phyloP scores from a whole-genome alignment of 441 rosid species.

The Euphorbia schlechtendalii region DNA sequence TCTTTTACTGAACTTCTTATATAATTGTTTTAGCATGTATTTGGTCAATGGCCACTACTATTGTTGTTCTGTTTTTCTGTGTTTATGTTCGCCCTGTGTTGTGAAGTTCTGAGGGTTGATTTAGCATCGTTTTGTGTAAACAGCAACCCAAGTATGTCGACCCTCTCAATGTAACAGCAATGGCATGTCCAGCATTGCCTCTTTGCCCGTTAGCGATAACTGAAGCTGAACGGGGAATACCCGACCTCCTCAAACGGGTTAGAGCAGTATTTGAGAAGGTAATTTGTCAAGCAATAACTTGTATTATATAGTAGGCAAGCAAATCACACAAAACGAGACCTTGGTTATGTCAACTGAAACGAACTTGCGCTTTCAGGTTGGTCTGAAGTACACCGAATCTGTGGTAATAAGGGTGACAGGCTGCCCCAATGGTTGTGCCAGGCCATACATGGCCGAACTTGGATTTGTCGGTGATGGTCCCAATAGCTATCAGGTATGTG shows the following conservation, averaged over 20 bases:
- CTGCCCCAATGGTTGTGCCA: constrained; percentile 98
- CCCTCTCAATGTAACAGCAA: constrained; percentile 84
- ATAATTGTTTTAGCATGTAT: too few relatives aligned
- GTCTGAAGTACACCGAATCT: constrained; percentile 78
- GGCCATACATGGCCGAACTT: constrained; percentile 98
- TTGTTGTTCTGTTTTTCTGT: too few relatives aligned
- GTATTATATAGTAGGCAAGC: neutral
- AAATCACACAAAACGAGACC: neutral
- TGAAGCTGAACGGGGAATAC: constrained; percentile 97
- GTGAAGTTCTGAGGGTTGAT: neutral
- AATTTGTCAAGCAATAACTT: constrained; percentile 3
- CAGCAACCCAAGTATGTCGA: constrained; percentile 89
- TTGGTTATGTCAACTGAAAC: constrained; percentile 10
- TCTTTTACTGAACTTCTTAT: too few relatives aligned
- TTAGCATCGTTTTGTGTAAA: constrained; percentile 18
- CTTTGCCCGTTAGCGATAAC: constrained; percentile 95
- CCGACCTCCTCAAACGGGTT: constrained; percentile 80
- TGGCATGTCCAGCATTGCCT: constrained; percentile 99
- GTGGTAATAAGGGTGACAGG: constrained; percentile 89
- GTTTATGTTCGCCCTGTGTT: neutral
- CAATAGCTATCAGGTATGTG: constrained; percentile 84
- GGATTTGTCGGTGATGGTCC: constrained; percentile 99
- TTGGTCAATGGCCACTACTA: too few relatives aligned
- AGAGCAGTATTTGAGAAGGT: constrained; percentile 96
- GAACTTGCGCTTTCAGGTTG: constrained; percentile 49